A percentile compares a stretch with the other conserved stretches of the same genome.
Evolutionary conservation across 2,329 filamentous ascomycete species (phyloP).

Genomic region (Polychaeton citri): DNA sequence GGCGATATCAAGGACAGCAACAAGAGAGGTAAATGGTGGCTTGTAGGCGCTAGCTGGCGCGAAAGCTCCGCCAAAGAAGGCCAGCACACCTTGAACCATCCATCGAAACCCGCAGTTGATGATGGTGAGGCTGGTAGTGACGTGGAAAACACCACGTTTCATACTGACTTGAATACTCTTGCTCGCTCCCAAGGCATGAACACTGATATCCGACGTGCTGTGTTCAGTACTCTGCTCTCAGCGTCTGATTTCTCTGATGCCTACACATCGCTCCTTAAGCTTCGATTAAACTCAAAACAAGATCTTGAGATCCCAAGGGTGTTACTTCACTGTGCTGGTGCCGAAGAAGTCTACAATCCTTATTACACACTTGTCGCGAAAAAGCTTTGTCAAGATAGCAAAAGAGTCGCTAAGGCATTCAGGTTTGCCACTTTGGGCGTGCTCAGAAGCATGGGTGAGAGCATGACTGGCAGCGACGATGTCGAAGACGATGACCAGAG

Average conservation of each 20-base stretch:
- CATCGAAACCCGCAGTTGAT: slow-evolving; percentile 16
- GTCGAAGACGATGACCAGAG: slow-evolving; percentile 41
- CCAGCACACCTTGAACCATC: too few species aligned
- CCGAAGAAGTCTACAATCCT: slow-evolving; percentile 75
- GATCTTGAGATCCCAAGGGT: slow-evolving; percentile 79
- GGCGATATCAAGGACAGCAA: slow-evolving; percentile 71
- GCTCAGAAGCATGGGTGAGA: slow-evolving; percentile 71
- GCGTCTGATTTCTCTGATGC: slow-evolving; percentile 76
- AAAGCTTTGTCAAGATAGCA: slow-evolving; percentile 56
- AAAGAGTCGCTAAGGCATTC: slow-evolving; percentile 68
- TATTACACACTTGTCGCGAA: slow-evolving; percentile 83
- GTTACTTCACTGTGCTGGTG: slow-evolving; percentile 72
- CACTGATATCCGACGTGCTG: slow-evolving; percentile 73
- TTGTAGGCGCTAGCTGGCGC: slow-evolving; percentile 86
- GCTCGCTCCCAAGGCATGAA: slow-evolving; percentile 75
- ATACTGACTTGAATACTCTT: slow-evolving; percentile 55
- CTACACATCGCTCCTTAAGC: slow-evolving; percentile 62
- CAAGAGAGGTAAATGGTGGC: slow-evolving; percentile 94
- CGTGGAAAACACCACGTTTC: slow-evolving; percentile 22
- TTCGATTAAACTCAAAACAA: slow-evolving; percentile 75
- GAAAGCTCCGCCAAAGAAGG: slow-evolving; percentile 11
- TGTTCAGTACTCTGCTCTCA: slow-evolving; percentile 83
- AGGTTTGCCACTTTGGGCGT: slow-evolving; percentile 78
- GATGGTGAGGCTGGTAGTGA: slow-evolving; percentile 15
- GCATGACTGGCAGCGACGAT: slow-evolving; percentile 47